phyloP scores from a whole-genome alignment of 306 rosid genomes.

The Vigna trinervia region DNA sequence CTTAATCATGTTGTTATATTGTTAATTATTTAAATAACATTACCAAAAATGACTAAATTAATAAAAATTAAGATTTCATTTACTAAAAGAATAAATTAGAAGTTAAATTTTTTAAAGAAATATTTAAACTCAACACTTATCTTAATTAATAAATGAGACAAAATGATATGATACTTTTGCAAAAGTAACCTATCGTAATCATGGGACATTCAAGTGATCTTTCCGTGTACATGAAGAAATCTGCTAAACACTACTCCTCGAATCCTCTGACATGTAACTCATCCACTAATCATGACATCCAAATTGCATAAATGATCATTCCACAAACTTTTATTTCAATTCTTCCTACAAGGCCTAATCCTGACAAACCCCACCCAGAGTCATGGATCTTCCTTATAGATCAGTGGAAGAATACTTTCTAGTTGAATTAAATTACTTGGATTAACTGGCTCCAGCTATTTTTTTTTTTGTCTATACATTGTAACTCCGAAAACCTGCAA shows the following conservation, averaged over 20 bases:
- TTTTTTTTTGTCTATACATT: constrained; percentile 41
- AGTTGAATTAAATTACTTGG: constrained; percentile 41
- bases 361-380: constrained; percentile 23
- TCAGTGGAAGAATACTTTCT: constrained; percentile 31
- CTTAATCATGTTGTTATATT: too few species aligned
- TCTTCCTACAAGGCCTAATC: constrained; percentile 32
- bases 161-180: neutral
- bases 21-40: too few species aligned
- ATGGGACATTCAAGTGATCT: neutral
- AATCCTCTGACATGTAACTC: neutral
- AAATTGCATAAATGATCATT: constrained; percentile 24
- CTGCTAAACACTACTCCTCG: neutral
- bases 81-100: too few species aligned
- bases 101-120: too few species aligned
- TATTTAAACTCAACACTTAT: too few species aligned
- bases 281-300: neutral
- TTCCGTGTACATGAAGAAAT: neutral
- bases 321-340: constrained; percentile 37
- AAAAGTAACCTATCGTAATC: neutral
- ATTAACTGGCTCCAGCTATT: constrained; percentile 31
- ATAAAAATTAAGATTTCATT: too few species aligned
- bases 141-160: neutral
- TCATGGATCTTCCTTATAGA: constrained; percentile 37
- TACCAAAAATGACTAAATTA: too few species aligned
- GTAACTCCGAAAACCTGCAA: constrained; percentile 19